Base-by-base conservation (phyloP, 1,284 basidiomycete species). In the Abortiporus biennis region DNA sequence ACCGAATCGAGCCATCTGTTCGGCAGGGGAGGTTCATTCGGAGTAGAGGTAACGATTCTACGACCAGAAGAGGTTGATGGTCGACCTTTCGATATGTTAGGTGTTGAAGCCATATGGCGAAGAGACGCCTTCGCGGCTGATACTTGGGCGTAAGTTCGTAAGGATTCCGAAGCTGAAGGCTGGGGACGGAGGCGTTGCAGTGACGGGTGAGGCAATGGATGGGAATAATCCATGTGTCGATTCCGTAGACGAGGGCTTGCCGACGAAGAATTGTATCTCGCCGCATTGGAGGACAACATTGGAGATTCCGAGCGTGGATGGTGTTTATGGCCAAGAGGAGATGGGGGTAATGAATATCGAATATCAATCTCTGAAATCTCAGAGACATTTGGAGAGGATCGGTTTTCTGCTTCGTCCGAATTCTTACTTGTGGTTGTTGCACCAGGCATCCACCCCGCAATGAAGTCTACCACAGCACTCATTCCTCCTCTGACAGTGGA, bases 21-120 rank as follows among this genome's bases (percentile, higher is more conserved):
- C 2, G 81, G 79, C 23, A 83, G 62, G 3, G 80, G 74, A 13
- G 64, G 13, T 52, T 8, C 21, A 11, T 37, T 21, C 15, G 22
- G 25, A 9, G 23, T 40, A 16, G 33, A 27, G 8, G 13, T 11
- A 20, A 22, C 27, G 34, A 21, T 36, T 12, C 38, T 9, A 11
- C 20, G 23, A 20, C 27, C 39, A 53, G 43, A 47, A 56, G 36
- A 44, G 59, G 23, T 63, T 13, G 67, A 63, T 21, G 65, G 63
- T 19, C n/a, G 23, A 19, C 15, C 24, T 35, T 52, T 53, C 12
- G 68, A 62, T 39, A 84, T 74, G 48, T 71, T 72, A 15, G 80
- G 76, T 9, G 69, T 68, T 17, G 82, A 85, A 1, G 72, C 72
- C 67, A 85, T 83, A 52, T 84, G 82, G 16, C 82, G 72, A 11